A percentile compares a stretch with the other conserved stretches of the same genome.
Conservation (phyloP, 192 early-diverging fungal species). For the Gryganskiella cystojenkinii region DNA sequence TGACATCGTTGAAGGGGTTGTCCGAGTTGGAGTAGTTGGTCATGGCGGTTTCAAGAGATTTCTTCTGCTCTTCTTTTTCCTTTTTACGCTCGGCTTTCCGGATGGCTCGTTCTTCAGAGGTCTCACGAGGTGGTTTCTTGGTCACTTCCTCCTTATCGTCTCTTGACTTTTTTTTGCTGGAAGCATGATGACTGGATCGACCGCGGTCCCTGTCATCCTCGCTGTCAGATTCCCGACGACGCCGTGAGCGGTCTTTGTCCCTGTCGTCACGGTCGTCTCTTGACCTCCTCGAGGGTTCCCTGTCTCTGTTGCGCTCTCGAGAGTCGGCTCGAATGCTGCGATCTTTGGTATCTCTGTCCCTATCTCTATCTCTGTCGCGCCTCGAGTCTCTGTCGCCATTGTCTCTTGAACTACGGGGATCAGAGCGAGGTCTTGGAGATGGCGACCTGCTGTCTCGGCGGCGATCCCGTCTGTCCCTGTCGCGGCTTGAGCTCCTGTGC, state of each 20-base stretch:
- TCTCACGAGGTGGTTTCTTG: conserved; percentile 37
- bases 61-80: conserved; percentile 44
- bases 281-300: background rate
- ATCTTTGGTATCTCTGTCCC: background rate
- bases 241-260: conserved; percentile 20
- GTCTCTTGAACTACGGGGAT: conserved; percentile 15
- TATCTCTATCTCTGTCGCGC: background rate
- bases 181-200: conserved; percentile 18
- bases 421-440: conserved; percentile 17
- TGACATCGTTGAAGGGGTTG: conserved; percentile 85
- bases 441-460: conserved; percentile 15
- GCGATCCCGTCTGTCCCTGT: conserved; percentile 22
- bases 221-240: conserved; percentile 13
- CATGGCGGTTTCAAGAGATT: conserved; percentile 40
- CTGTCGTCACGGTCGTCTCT: background rate
- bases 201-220: conserved; percentile 19
- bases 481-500: conserved; percentile 32
- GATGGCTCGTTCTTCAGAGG: conserved; percentile 34
- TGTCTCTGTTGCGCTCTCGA: conserved; percentile 3
- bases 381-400: conserved; percentile 7
- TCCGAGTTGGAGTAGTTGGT: conserved; percentile 76
- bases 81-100: conserved; percentile 40
- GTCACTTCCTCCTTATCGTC: conserved; percentile 7
- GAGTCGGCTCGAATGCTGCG: conserved; percentile 5
- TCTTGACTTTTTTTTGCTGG: conserved; percentile 36